Evolutionary conservation across 1,284 basidiomycete genomes (phyloP).

Genomic region (Papiliotrema flavescens): DNA sequence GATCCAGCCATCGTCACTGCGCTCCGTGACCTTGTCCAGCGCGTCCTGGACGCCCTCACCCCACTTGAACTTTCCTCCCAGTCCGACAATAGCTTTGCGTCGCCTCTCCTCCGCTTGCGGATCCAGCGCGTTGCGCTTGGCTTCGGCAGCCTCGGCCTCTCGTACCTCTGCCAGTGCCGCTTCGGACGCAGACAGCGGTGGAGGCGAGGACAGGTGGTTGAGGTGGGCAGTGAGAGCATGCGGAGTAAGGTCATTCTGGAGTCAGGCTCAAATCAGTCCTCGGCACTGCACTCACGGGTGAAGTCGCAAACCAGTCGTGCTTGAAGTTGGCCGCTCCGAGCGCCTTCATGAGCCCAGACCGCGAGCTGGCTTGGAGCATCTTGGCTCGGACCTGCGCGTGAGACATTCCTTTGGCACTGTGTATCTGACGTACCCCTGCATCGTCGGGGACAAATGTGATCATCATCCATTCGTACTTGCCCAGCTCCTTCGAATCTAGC

Average conservation of each 20-base stretch:
- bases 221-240: constrained; percentile 68
- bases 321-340: constrained; percentile 73
- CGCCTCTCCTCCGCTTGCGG: constrained; percentile 34
- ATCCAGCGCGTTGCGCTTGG: constrained; percentile 40
- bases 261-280: neutral
- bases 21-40: constrained; percentile 57
- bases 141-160: constrained; percentile 59
- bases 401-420: no score
- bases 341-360: constrained; percentile 66
- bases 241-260: constrained; percentile 47
- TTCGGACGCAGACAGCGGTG: constrained; percentile 75
- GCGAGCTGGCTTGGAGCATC: constrained; percentile 90
- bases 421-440: constrained; percentile 39
- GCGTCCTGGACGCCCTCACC: constrained; percentile 61
- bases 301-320: constrained; percentile 76
- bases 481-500: constrained; percentile 37
- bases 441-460: constrained; percentile 49
- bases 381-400: constrained; percentile 51
- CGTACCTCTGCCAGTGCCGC: constrained; percentile 71
- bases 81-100: constrained; percentile 37
- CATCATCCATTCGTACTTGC: constrained; percentile 48
- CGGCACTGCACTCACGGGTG: constrained; percentile 59
- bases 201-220: constrained; percentile 66
- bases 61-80: constrained; percentile 57
- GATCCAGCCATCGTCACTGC: constrained; percentile 54